Evolutionary conservation across 78 protist species (phyloP), one percentile per base, ranked within the genome.

Genomic region (Dictyostelium intermedium): DNA sequence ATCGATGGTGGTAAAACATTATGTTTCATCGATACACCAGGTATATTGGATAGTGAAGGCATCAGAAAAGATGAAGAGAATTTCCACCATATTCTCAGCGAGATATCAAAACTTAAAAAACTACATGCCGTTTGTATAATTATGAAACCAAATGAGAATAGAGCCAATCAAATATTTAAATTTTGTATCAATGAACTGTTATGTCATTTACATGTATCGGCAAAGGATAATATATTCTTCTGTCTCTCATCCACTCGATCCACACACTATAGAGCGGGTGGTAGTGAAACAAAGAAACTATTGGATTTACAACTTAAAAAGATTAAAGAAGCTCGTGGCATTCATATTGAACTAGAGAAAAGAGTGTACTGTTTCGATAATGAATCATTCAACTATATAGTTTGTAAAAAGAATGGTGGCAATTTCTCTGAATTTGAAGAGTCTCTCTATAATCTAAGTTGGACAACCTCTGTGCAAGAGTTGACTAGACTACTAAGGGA

Each of bases 11-110:
- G 61, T 41, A 43, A 82, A 43, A 47, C 61, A 5, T 7, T 56
- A 18, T 82, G 85, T 32, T 82, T 82, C 2, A 82, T 82, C 0
- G 85, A 82, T 34, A 82, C 85, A 82, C 85, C 70, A 32, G 85
- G 85, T 56, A 20, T 82, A 20, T 20, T 34, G 6, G 85, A 82
- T 56, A 82, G 73, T 4, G 32, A 43, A 20, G 85, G 85, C 2
- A 50, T 82, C 7, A 27, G 30, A 32, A 20, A 45, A 25, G 85
- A 82, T 56, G 73, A 82, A 56, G 61, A 25, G 27, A 82, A 82
- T 50, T 41, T 82, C 25, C n/a, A 82, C 11, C 27, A 34, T 16
- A 34, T 72, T 5, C 27, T 72, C 5, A 6, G 5, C 2, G 79
- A 72, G 11, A 34, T 72, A 5, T 30, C 41, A 32, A 34, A 27